Conservation (phyloP, 345 rosid genomes). For the Citrus sinensis region DNA sequence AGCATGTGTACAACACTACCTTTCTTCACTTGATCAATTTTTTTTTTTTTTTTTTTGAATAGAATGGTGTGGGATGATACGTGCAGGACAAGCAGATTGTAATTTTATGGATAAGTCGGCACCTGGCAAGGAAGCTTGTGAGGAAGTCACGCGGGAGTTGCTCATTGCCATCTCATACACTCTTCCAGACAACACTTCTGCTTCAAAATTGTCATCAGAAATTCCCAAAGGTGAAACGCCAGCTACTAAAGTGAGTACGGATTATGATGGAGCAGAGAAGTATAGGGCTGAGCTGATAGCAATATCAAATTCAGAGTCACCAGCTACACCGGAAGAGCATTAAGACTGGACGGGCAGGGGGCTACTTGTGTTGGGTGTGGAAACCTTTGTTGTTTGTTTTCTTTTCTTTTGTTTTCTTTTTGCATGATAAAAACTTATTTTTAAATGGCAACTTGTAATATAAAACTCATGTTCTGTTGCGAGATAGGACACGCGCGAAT, state of each 20-base stretch:
- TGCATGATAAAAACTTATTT: not conserved
- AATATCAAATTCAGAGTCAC: constrained; percentile 18
- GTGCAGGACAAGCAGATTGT: constrained; percentile 9
- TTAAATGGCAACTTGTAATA: not conserved
- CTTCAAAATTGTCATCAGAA: not conserved
- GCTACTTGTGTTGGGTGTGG: not conserved
- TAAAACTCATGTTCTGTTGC: not conserved
- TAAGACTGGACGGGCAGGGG: not conserved
- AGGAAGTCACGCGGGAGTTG: constrained; percentile 28
- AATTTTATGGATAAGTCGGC: constrained; percentile 29
- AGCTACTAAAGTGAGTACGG: not conserved
- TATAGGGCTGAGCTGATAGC: constrained; percentile 26
- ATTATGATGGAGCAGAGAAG: constrained; percentile 26
- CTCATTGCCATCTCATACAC: constrained; percentile 25
- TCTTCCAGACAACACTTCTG: constrained; percentile 12
- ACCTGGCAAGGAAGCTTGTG: constrained; percentile 11
- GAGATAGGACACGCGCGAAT: not conserved
- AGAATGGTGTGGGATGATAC: not conserved
- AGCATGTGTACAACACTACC: not conserved
- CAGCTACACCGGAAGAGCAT: not conserved
- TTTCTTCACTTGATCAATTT: not conserved
- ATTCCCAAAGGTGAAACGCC: not conserved
- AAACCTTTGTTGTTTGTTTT: not conserved
- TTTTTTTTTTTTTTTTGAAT: not conserved
- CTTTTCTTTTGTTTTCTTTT: not conserved